These are phyloP conservation scores for Sugiyamaella pinicola DNA, from an alignment of 1,139 yeast genomes.

Conservation along the genomic window DNA sequence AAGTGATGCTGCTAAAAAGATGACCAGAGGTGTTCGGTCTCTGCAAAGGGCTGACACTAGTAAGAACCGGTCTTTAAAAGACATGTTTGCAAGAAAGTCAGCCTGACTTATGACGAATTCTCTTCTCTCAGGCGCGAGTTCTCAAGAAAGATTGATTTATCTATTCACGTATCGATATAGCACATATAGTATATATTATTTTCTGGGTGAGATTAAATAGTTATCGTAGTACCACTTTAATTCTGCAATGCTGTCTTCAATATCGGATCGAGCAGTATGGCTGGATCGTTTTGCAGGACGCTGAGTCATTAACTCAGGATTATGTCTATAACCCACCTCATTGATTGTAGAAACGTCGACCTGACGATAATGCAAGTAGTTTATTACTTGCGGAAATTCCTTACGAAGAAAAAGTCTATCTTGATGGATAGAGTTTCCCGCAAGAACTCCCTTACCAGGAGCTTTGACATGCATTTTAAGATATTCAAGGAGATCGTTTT, in stretches of 20 bases:
- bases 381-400: slow-evolving; percentile 72
- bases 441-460: slow-evolving; percentile 63
- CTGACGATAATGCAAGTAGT: slow-evolving; percentile 75
- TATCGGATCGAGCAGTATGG: slow-evolving; percentile 89
- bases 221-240: slow-evolving; percentile 73
- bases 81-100: slow-evolving; percentile 33
- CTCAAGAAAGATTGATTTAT: too few relatives aligned
- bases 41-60: slow-evolving; percentile 26
- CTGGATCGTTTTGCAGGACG: slow-evolving; percentile 65
- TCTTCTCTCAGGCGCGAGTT: too few relatives aligned
- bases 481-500: slow-evolving; percentile 63
- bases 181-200: background rate
- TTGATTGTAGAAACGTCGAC: slow-evolving; percentile 84
- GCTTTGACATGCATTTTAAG: slow-evolving; percentile 57
- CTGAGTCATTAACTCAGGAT: slow-evolving; percentile 57
- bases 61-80: slow-evolving; percentile 31
- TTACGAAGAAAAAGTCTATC: slow-evolving; percentile 82
- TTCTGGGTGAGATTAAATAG: slow-evolving; percentile 44
- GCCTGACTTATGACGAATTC: too few relatives aligned
- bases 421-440: slow-evolving; percentile 92
- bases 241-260: slow-evolving; percentile 83
- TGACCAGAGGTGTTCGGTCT: slow-evolving; percentile 19
- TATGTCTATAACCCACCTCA: slow-evolving; percentile 80
- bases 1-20: slow-evolving; percentile 15
- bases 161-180: too few relatives aligned